A percentile compares a stretch with the other conserved stretches of the same genome.
Conservation (phyloP, 2,329 filamentous ascomycete genomes). For the Thelonectria olida region DNA sequence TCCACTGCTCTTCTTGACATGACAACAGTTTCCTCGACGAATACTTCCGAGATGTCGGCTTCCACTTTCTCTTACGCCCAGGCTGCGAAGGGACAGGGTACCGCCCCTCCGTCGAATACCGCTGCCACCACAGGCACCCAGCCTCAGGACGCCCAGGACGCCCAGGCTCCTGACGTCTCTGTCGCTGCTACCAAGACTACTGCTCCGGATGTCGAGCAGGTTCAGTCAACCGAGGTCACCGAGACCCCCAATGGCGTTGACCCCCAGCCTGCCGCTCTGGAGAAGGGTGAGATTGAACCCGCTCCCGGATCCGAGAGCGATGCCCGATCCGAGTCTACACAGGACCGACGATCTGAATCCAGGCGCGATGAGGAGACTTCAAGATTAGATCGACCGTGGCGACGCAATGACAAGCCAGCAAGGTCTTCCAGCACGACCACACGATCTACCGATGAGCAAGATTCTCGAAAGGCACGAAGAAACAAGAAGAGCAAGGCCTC, state of each 20-base stretch:
- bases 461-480: slow-evolving; percentile 58
- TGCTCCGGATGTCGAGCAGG: slow-evolving; percentile 34
- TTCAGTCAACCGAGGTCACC: slow-evolving; percentile 37
- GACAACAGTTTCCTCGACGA: slow-evolving; percentile 40
- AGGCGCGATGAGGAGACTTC: slow-evolving; percentile 51
- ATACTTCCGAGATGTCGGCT: slow-evolving; percentile 59
- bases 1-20: slow-evolving; percentile 38
- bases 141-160: slow-evolving; percentile 40
- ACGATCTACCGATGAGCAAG: slow-evolving; percentile 71
- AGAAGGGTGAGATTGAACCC: slow-evolving; percentile 48
- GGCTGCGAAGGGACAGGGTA: slow-evolving; percentile 83
- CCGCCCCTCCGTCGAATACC: slow-evolving; percentile 44
- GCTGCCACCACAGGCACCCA: slow-evolving; percentile 35
- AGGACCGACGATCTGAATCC: slow-evolving; percentile 44
- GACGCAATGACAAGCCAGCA: slow-evolving; percentile 57
- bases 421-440: slow-evolving; percentile 71
- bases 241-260: slow-evolving; percentile 38
- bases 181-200: slow-evolving; percentile 40
- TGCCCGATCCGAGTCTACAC: slow-evolving; percentile 46
- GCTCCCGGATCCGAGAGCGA: slow-evolving; percentile 51
- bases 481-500: slow-evolving; percentile 67
- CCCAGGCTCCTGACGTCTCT: slow-evolving; percentile 40
- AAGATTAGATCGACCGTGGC: slow-evolving; percentile 52
- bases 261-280: slow-evolving; percentile 29
- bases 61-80: slow-evolving; percentile 91